These are phyloP conservation scores for Botryotinia globosa DNA, from an alignment of 2,329 filamentous ascomycete genomes.

Conservation along the genomic window DNA sequence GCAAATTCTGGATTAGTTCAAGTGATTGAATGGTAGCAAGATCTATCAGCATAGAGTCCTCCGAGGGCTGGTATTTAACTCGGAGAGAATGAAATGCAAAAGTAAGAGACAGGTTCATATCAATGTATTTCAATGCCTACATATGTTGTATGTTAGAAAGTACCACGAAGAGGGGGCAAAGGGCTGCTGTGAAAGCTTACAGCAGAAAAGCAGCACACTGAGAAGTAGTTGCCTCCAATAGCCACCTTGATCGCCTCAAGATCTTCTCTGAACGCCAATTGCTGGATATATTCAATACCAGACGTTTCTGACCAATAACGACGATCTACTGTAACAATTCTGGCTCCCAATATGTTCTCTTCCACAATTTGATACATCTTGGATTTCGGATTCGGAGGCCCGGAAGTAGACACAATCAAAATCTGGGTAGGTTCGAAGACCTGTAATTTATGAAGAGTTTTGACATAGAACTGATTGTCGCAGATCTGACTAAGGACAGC, in stretches of 20 bases:
- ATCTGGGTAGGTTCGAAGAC: slow-evolving; percentile 79
- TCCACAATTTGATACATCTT: slow-evolving; percentile 73
- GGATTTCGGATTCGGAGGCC: slow-evolving; percentile 62
- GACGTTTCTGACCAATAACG: slow-evolving; percentile 78
- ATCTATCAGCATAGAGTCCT: slow-evolving; percentile 95
- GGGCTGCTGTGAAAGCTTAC: slow-evolving; percentile 49
- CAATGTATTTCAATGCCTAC: slow-evolving; percentile 78
- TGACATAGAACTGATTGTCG: slow-evolving; percentile 88
- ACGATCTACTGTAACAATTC: slow-evolving; percentile 65
- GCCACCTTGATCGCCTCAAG: slow-evolving; percentile 77
- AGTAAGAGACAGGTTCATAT: slow-evolving; percentile 62
- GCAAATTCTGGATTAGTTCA: slow-evolving; percentile 85
- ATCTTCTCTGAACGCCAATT: slow-evolving; percentile 77
- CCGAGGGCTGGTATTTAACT: slow-evolving; percentile 81
- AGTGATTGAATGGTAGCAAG: slow-evolving; percentile 81
- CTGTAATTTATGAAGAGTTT: slow-evolving; percentile 80
- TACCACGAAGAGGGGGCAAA: background rate
- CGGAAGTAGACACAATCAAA: slow-evolving; percentile 71
- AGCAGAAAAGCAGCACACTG: slow-evolving; percentile 80
- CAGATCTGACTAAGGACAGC: slow-evolving; percentile 85
- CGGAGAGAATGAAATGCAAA: slow-evolving; percentile 79
- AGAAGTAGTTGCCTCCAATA: slow-evolving; percentile 79
- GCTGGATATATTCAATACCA: slow-evolving; percentile 74
- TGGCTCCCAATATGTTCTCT: slow-evolving; percentile 63
- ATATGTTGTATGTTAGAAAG: slow-evolving; percentile 17